Evolutionary conservation across 768 basidiomycete genomes (phyloP).

Genomic region (Tremella mesenterica): DNA sequence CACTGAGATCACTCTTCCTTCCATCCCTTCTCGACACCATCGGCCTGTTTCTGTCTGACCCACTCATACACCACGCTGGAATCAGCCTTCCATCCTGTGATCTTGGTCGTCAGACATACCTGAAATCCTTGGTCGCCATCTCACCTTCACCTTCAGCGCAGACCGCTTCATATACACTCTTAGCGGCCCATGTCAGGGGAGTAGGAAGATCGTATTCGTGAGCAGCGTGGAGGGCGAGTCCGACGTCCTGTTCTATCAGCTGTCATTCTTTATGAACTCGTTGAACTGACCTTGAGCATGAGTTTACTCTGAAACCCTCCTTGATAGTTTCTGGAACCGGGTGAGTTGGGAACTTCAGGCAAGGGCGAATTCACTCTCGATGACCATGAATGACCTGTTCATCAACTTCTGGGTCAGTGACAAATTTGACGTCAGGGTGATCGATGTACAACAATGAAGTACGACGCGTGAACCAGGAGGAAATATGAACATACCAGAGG

Average conservation of each 20-base stretch:
- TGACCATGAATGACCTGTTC: conserved; percentile 37
- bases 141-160: conserved; percentile 22
- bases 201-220: conserved; percentile 27
- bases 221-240: conserved; percentile 32
- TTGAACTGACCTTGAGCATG: conserved; percentile 32
- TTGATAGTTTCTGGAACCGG: conserved; percentile 22
- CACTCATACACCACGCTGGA: conserved; percentile 34
- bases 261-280: too few species aligned
- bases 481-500: conserved; percentile 18
- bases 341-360: conserved; percentile 16
- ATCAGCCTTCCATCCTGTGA: background rate
- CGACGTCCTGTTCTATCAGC: conserved; percentile 24
- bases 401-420: background rate
- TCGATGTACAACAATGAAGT: background rate
- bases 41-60: conserved; percentile 24
- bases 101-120: conserved; percentile 10
- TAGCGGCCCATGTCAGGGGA: conserved; percentile 36
- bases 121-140: conserved; percentile 34
- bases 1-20: too few species aligned
- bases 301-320: conserved; percentile 33
- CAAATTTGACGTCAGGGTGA: background rate
- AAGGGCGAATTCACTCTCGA: conserved; percentile 31
- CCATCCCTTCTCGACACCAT: conserved; percentile 38
- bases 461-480: background rate
- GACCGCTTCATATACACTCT: conserved; percentile 34